Conservation (phyloP, 2,329 filamentous ascomycete species). For the Trichoderma endophyticum region DNA sequence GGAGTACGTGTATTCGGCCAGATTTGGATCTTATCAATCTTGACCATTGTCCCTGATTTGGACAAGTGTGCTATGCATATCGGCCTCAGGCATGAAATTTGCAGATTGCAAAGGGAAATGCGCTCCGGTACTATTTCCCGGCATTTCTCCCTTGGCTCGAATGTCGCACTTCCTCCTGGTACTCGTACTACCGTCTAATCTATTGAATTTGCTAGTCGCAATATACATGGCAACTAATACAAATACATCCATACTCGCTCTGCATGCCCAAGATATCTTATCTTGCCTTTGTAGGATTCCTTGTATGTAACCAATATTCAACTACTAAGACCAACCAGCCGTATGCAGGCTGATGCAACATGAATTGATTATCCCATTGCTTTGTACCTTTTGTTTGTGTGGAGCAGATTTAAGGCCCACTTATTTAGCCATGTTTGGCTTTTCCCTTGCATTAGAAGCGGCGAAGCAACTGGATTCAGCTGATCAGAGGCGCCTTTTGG, state of each 20-base stretch:
- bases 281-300: background rate
- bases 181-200: background rate
- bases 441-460: slow-evolving; percentile 14
- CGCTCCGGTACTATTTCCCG: background rate
- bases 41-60: background rate
- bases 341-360: background rate
- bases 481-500: background rate
- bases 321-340: background rate
- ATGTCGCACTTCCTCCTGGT: background rate
- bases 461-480: background rate
- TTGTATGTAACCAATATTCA: background rate
- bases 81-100: background rate
- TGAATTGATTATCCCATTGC: background rate
- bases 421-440: background rate
- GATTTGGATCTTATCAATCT: slow-evolving; percentile 11
- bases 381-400: background rate
- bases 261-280: background rate
- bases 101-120: background rate
- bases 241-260: background rate
- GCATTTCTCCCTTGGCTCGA: background rate
- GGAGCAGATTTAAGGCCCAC: background rate
- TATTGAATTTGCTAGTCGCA: background rate
- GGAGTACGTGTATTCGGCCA: background rate
- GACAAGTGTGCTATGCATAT: background rate
- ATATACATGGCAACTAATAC: background rate